Percentiles rank a stretch among this genome's conserved stretches.
These are phyloP conservation scores for Pluteus cervinus DNA, from an alignment of 768 basidiomycete genomes.

Conservation along the genomic window DNA sequence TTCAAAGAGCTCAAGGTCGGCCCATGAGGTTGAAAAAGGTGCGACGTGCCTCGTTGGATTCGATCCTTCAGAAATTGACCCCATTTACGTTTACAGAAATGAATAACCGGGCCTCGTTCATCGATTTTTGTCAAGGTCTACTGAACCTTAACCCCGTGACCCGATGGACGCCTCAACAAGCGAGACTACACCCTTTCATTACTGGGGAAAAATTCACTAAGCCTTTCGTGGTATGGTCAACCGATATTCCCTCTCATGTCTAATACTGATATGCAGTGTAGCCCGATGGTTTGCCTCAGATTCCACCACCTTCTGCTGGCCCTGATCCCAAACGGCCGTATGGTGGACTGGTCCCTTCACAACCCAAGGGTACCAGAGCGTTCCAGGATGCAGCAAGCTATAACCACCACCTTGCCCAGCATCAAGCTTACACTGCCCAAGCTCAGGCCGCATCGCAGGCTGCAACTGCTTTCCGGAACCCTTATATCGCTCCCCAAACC, in stretches of 20 bases:
- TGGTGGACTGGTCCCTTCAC: conserved; percentile 88
- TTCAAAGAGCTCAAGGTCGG: conserved; percentile 70
- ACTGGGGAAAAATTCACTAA: conserved; percentile 94
- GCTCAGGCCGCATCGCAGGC: conserved; percentile 72
- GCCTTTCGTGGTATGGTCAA: conserved; percentile 64
- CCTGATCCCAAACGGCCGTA: conserved; percentile 83
- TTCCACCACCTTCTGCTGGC: conserved; percentile 20
- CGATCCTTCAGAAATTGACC: conserved; percentile 1
- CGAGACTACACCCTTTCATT: conserved; percentile 93
- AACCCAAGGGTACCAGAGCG: conserved; percentile 77
- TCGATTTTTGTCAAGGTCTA: conserved; percentile 95
- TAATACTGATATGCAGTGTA: conserved; percentile 15
- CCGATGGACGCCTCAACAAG: conserved; percentile 97
- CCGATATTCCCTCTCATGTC: conserved; percentile 7
- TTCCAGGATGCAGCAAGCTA: conserved; percentile 92
- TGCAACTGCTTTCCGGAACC: conserved; percentile 70
- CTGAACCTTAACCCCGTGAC: conserved; percentile 92
- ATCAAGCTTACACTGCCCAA: conserved; percentile 89
- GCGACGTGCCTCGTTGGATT: conserved; percentile 15
- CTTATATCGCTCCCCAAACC: conserved; percentile 61
- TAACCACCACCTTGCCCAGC: conserved; percentile 91
- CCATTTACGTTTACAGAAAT: conserved; percentile 54
- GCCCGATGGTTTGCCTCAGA: conserved; percentile 45
- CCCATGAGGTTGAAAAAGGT: conserved; percentile 90
- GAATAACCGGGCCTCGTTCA: conserved; percentile 90